Base-by-base conservation (phyloP, 2,329 filamentous ascomycete genomes). In the Ceratocystis albifundus region DNA sequence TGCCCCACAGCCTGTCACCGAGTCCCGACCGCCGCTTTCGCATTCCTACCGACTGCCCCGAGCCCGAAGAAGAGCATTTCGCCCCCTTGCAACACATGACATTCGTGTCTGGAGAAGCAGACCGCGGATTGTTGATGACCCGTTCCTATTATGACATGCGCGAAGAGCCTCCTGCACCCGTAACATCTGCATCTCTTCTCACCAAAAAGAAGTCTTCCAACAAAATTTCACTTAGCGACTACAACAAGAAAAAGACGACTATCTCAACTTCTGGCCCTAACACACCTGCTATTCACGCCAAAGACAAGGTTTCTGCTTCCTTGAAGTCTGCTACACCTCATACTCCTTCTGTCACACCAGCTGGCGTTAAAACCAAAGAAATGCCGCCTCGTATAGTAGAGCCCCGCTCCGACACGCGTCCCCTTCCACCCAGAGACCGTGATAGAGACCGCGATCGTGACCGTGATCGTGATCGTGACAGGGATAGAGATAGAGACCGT, bases 171-270 rank as follows among this genome's bases (percentile, higher is more conserved):
- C 75, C 76, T 10, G 77, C 76, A 48, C 74, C 75, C n/a, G 44
- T 64, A 67, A 70, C 73, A 55, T 73, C 75, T 66, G 70, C 77
- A 65, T 74, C 77, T 69, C 73, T 73, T 63, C 76, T 73, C 69
- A 73, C 73, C 68, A 77, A 80, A 71, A 83, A 79, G 73, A 83
- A 82, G 75, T 72, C 74, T 20, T 71, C 73, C 57, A 76, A 74
- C 62, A 83, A 84, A 72, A 72, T 84, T 69, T 83, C 82, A 15
- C 73, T 85, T 68, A 82, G 80, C 73, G 82, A 84, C 72, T 85
- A 84, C 70, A 82, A 81, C 74, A 84, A 81, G 69, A 80, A 81
- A 72, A 80, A 80, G 72, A 28, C 41, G 45, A 46, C 25, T 36
- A 36, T 30, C 12, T 25, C 62, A 41, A 45, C 66, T 45, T 25